Conservation (phyloP, 2,329 filamentous ascomycete species). For the Cordyceps militaris region DNA sequence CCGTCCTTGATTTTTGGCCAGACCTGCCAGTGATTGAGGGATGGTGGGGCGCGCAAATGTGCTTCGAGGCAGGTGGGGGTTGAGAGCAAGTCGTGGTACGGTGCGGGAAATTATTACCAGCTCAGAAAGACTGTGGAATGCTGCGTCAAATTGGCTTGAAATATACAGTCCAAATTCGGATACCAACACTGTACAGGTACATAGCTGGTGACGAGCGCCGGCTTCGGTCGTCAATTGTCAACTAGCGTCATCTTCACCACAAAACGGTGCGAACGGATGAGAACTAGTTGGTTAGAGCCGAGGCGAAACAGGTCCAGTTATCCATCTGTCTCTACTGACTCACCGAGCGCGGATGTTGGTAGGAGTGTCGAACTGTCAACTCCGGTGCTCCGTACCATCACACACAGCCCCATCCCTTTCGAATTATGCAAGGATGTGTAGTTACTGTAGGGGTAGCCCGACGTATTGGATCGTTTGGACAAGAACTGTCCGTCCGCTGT, state of each 20-base stretch:
- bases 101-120: not conserved
- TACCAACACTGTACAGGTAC: not conserved
- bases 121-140: not conserved
- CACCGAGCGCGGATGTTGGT: too few relatives aligned
- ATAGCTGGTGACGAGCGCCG: not conserved
- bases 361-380: too few relatives aligned
- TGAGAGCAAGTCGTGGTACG: not conserved
- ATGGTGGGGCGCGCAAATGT: conserved; percentile 10
- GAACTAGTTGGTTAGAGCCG: not conserved
- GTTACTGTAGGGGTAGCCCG: too few relatives aligned
- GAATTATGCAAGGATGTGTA: too few relatives aligned
- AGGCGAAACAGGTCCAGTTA: not conserved
- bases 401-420: too few relatives aligned
- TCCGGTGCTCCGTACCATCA: too few relatives aligned
- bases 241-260: not conserved
- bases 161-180: not conserved
- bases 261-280: not conserved
- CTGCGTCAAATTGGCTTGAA: too few relatives aligned
- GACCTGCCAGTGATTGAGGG: not conserved
- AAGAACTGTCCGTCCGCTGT: too few relatives aligned
- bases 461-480: too few relatives aligned
- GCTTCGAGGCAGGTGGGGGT: conserved; percentile 2
- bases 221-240: conserved; percentile 5
- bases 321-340: not conserved
- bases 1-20: not conserved